Evolutionary conservation across 2,329 filamentous ascomycete genomes (phyloP).

Genomic region (Sclerotinia minor): DNA sequence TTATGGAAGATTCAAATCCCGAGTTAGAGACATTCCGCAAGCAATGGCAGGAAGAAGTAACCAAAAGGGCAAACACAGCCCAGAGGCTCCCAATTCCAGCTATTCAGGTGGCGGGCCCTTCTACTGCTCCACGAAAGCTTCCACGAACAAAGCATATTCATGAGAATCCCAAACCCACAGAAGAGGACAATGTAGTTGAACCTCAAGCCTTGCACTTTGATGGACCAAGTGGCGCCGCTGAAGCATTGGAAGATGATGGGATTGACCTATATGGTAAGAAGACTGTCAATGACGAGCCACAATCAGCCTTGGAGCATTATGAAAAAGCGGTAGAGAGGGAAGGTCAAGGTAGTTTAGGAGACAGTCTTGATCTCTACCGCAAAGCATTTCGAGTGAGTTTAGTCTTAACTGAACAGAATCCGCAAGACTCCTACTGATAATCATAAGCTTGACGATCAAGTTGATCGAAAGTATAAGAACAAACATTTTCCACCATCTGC

Average conservation of each 20-base stretch:
- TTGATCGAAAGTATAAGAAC: slow-evolving; percentile 84
- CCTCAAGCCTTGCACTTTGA: slow-evolving; percentile 27
- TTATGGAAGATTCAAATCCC: slow-evolving; percentile 52
- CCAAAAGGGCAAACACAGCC: slow-evolving; percentile 34
- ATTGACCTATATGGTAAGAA: slow-evolving; percentile 24
- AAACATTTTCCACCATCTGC: slow-evolving; percentile 79
- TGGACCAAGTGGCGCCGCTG: slow-evolving; percentile 20
- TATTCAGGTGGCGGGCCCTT: slow-evolving; percentile 25
- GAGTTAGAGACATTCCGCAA: slow-evolving; percentile 85
- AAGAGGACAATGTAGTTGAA: slow-evolving; percentile 31
- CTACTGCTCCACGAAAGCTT: slow-evolving; percentile 31
- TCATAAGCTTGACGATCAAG: slow-evolving; percentile 72
- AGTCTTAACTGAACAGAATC: background rate
- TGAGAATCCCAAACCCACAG: slow-evolving; percentile 14
- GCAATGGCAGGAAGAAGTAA: slow-evolving; percentile 76
- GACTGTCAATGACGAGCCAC: slow-evolving; percentile 51
- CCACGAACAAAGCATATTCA: slow-evolving; percentile 15
- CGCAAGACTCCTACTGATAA: slow-evolving; percentile 26
- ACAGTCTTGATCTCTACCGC: slow-evolving; percentile 84
- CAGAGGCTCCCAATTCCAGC: slow-evolving; percentile 23
- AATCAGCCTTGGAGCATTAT: slow-evolving; percentile 86
- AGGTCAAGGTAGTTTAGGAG: slow-evolving; percentile 77
- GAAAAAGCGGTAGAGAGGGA: slow-evolving; percentile 91
- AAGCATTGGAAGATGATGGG: slow-evolving; percentile 23
- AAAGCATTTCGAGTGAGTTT: slow-evolving; percentile 77